Conservation (phyloP, 805 yeast genomes). For the Wickerhamomyces bisporus region DNA sequence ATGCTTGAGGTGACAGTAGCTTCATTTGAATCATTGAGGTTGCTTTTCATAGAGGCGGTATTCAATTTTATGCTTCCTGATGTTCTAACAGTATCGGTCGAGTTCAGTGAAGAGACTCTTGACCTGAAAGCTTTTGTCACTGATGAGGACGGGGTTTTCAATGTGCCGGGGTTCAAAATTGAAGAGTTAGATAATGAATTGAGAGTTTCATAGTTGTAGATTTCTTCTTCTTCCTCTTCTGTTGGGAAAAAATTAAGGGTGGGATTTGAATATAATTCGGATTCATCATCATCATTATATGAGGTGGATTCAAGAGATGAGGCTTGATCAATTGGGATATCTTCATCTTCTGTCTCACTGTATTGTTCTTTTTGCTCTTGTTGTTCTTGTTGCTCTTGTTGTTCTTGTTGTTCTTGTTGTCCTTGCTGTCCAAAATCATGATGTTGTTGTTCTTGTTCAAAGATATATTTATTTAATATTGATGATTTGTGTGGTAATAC, state of each 20-base stretch:
- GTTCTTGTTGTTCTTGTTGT: neutral
- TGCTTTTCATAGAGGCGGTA: too few relatives aligned
- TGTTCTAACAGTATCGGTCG: conserved; percentile 1
- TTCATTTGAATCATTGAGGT: conserved; percentile 1
- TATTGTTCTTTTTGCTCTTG: neutral
- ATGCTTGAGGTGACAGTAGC: conserved; percentile 12
- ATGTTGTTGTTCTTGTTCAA: neutral
- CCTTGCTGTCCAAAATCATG: neutral
- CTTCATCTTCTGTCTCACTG: neutral
- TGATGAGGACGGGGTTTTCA: conserved; percentile 4
- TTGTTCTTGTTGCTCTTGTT: neutral
- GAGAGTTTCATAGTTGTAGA: conserved; percentile 12
- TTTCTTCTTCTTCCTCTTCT: conserved; percentile 19
- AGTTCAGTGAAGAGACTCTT: conserved; percentile 10
- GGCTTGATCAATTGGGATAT: neutral
- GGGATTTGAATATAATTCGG: too few relatives aligned
- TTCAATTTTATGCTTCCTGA: too few relatives aligned
- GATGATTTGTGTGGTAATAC: too few relatives aligned
- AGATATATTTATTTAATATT: neutral
- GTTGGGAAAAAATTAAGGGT: neutral
- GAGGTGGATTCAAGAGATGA: neutral
- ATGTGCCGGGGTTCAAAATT: neutral
- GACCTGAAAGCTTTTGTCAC: conserved; percentile 17
- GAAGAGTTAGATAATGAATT: conserved; percentile 10
- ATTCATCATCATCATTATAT: too few relatives aligned